Conservation (phyloP, 805 yeast species). For the Saccharomycopsis sp. region DNA sequence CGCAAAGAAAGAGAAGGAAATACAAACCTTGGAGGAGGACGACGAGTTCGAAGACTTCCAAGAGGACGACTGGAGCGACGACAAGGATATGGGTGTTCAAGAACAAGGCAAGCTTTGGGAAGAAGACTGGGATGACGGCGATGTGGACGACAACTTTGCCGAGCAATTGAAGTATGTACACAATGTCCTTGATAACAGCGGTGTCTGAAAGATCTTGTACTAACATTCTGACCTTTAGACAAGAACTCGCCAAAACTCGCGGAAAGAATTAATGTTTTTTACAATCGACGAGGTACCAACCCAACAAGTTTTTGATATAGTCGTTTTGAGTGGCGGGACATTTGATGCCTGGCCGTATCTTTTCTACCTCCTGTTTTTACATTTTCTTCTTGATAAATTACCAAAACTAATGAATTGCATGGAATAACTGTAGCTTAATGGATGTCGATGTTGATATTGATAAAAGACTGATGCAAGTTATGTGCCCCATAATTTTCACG, state of each 20-base stretch:
- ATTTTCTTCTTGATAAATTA: no score
- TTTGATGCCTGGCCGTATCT: no score
- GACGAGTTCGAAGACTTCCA: constrained; percentile 98
- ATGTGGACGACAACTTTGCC: constrained; percentile 83
- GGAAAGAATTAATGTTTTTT: constrained; percentile 4
- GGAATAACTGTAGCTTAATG: no score
- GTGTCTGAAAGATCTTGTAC: background rate
- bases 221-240: constrained; percentile 9
- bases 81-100: constrained; percentile 42
- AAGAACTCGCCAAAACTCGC: constrained; percentile 19
- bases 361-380: no score
- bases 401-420: no score
- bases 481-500: no score
- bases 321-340: no score
- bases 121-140: constrained; percentile 97
- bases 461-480: no score
- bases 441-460: no score
- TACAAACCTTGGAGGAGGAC: constrained; percentile 84
- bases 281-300: no score
- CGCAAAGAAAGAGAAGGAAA: constrained; percentile 20
- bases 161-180: constrained; percentile 50
- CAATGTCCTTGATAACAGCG: no score
- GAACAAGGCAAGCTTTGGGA: constrained; percentile 74
- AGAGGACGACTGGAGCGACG: constrained; percentile 73
- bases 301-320: no score